A percentile compares a stretch with the other conserved stretches of the same genome.
Conservation (phyloP, 1,284 basidiomycete genomes). For the Gymnopus androsaceus region DNA sequence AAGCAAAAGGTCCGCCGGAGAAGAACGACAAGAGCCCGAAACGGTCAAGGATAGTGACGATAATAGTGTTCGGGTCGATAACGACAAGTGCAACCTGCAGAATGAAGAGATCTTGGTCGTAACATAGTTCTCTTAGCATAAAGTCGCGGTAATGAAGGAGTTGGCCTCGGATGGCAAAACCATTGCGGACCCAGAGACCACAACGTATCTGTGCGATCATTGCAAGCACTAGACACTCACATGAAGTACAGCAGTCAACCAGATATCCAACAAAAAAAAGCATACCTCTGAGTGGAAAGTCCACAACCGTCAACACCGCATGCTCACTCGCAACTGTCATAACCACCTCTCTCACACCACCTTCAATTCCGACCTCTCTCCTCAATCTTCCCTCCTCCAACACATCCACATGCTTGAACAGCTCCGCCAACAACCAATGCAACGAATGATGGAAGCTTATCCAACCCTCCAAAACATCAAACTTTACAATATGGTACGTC, state of each 20-base stretch:
- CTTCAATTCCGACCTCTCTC: slow-evolving; percentile 45
- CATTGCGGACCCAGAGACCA: slow-evolving; percentile 97
- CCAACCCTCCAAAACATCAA: slow-evolving; percentile 79
- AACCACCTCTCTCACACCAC: slow-evolving; percentile 63
- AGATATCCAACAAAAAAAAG: slow-evolving; percentile 15
- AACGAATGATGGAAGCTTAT: slow-evolving; percentile 95
- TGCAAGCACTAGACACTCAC: slow-evolving; percentile 59
- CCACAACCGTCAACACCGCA: slow-evolving; percentile 72
- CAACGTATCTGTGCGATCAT: slow-evolving; percentile 95
- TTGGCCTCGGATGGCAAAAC: slow-evolving; percentile 93
- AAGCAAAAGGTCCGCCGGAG: slow-evolving; percentile 46
- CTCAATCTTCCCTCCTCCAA: slow-evolving; percentile 57
- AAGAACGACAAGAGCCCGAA: slow-evolving; percentile 86
- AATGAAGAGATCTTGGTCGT: slow-evolving; percentile 95
- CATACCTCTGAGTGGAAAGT: slow-evolving; percentile 85
- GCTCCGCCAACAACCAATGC: slow-evolving; percentile 90
- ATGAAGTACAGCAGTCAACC: background rate
- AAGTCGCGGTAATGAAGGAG: slow-evolving; percentile 97
- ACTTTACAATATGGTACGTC: slow-evolving; percentile 67
- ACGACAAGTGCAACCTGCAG: slow-evolving; percentile 84
- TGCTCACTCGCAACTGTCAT: slow-evolving; percentile 60
- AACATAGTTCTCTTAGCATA: slow-evolving; percentile 92
- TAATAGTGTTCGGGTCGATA: slow-evolving; percentile 78
- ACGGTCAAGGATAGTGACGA: slow-evolving; percentile 88
- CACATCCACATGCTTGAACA: slow-evolving; percentile 80